Evolutionary conservation across 139 green algal species (phyloP).

Genomic region (Closterium sp.): DNA sequence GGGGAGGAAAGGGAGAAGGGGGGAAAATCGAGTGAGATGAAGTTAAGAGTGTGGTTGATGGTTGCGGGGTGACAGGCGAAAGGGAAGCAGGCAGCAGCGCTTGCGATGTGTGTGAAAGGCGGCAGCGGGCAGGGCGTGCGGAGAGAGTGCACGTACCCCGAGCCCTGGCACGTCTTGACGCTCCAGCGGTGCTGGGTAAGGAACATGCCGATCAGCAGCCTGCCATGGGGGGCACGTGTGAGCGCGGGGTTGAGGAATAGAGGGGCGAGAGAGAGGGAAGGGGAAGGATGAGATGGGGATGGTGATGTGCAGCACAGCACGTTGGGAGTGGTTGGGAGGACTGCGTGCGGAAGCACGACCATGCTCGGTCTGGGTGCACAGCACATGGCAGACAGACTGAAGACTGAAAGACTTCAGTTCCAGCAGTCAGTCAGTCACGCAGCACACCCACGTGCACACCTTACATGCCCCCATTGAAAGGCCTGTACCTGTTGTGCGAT

Average conservation of each 20-base stretch:
- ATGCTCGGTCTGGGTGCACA: too few relatives aligned
- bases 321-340: too few relatives aligned
- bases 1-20: background rate
- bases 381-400: too few relatives aligned
- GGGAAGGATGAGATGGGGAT: too few relatives aligned
- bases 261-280: background rate
- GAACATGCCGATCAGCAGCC: constrained; percentile 22
- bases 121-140: too few relatives aligned
- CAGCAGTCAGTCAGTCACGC: too few relatives aligned
- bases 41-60: background rate
- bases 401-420: too few relatives aligned
- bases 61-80: background rate
- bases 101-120: too few relatives aligned
- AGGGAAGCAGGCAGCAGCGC: background rate
- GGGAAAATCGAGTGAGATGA: background rate
- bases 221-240: background rate
- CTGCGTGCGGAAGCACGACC: too few relatives aligned
- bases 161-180: background rate
- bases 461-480: background rate
- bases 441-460: too few relatives aligned
- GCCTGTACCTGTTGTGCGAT: background rate
- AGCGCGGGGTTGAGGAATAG: too few relatives aligned
- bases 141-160: background rate
- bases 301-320: too few relatives aligned
- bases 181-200: background rate